Conservation (phyloP, 202 grass and related monocot species). For the Schoenoplectus triqueter region DNA sequence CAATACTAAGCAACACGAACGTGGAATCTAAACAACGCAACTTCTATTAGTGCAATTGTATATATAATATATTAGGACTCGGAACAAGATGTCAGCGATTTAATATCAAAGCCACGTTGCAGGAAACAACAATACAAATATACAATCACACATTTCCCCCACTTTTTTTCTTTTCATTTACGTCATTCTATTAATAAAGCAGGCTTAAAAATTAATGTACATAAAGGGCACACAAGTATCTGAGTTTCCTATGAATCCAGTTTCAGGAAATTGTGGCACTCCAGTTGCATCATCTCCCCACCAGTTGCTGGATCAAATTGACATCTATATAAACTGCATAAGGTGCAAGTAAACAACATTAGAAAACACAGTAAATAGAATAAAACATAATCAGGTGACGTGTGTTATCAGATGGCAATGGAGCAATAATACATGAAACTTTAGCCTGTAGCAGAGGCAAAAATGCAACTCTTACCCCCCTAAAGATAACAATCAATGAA, state of each 20-base stretch:
- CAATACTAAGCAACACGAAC: too few species aligned
- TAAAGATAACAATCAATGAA: not conserved
- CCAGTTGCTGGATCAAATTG: constrained; percentile 65
- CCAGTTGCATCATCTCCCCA: constrained; percentile 68
- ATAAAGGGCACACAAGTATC: constrained; percentile 7
- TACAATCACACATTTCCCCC: constrained; percentile 42
- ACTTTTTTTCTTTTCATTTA: constrained; percentile 8
- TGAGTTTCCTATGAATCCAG: constrained; percentile 21
- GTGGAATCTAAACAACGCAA: not conserved
- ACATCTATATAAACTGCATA: constrained; percentile 83
- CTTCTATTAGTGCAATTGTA: not conserved
- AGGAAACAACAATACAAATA: constrained; percentile 30
- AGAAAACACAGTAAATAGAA: constrained; percentile 24
- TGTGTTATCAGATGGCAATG: not conserved
- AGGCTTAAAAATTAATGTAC: constrained; percentile 36
- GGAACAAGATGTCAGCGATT: not conserved
- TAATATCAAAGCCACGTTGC: constrained; percentile 4
- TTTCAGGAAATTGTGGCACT: constrained; percentile 92
- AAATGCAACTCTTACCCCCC: not conserved
- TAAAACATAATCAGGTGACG: not conserved
- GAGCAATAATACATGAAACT: not conserved
- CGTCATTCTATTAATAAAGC: not conserved
- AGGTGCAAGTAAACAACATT: not conserved
- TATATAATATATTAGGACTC: not conserved
- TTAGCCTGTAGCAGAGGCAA: not conserved